Evolutionary conservation across 257 asterid species (phyloP).

Genomic region (Primulina tabacum): DNA sequence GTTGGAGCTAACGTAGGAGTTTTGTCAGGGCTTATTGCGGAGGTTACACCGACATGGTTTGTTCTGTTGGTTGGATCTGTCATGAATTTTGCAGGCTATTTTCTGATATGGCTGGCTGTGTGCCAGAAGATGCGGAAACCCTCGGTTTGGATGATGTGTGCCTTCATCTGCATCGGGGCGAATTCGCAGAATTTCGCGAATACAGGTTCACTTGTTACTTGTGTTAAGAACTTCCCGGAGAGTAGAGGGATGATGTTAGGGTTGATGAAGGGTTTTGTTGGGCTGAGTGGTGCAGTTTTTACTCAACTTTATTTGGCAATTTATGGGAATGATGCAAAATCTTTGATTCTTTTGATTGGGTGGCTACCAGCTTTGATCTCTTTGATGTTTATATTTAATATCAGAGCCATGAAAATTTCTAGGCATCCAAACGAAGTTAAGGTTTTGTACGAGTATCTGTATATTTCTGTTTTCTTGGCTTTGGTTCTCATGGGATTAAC

Average conservation of each 20-base stretch:
- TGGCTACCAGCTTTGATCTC: constrained; percentile 46
- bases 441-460: constrained; percentile 29
- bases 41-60: constrained; percentile 36
- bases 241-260: constrained; percentile 39
- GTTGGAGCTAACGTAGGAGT: constrained; percentile 36
- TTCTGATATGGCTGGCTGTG: constrained; percentile 42
- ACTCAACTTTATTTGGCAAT: constrained; percentile 37
- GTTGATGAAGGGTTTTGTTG: constrained; percentile 39
- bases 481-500: constrained; percentile 29
- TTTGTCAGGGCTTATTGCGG: constrained; percentile 36
- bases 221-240: constrained; percentile 41
- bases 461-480: constrained; percentile 27
- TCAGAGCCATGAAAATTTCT: constrained; percentile 27
- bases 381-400: constrained; percentile 25
- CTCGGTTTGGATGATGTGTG: constrained; percentile 34
- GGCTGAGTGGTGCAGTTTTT: constrained; percentile 43
- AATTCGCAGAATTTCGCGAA: constrained; percentile 40
- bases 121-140: constrained; percentile 26
- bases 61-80: constrained; percentile 32
- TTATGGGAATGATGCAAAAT: constrained; percentile 37
- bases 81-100: constrained; percentile 35
- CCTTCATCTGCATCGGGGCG: constrained; percentile 38
- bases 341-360: constrained; percentile 35
- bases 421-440: constrained; percentile 37
- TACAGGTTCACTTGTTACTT: constrained; percentile 36